A percentile compares a stretch with the other conserved stretches of the same genome.
Evolutionary conservation across 768 basidiomycete genomes (phyloP).

Genomic region (Phallus indusiatus): DNA sequence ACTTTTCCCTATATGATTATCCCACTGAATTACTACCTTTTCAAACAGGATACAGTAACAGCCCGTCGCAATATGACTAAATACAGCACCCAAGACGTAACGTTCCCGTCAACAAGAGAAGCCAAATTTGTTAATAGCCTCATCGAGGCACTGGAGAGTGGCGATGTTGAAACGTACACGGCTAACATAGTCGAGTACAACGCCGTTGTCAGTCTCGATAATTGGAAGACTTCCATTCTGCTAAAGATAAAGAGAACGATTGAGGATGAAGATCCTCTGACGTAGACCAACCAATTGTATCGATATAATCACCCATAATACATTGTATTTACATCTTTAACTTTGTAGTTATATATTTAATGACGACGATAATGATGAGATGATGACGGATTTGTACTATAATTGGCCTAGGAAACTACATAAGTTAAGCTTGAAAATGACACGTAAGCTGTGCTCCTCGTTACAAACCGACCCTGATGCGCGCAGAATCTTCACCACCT

Average conservation of each 20-base stretch:
- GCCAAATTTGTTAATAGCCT: conserved; percentile 77
- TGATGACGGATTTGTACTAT: background rate
- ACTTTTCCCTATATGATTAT: background rate
- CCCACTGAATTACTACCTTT: background rate
- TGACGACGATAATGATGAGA: background rate
- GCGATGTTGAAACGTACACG: conserved; percentile 67
- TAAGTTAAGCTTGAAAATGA: background rate
- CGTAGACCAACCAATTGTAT: conserved; percentile 10
- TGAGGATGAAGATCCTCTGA: conserved; percentile 39
- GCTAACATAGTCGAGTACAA: conserved; percentile 87
- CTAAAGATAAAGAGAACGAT: conserved; percentile 83
- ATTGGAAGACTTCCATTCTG: conserved; percentile 90
- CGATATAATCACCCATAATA: background rate
- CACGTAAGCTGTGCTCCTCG: background rate
- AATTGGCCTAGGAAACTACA: background rate
- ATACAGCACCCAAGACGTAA: conserved; percentile 74
- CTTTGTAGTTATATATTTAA: background rate
- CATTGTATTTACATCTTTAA: background rate
- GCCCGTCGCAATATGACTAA: conserved; percentile 69
- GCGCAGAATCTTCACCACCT: background rate
- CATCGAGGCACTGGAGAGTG: conserved; percentile 66
- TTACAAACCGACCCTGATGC: background rate
- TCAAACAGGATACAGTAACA: conserved; percentile 70
- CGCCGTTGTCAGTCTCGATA: conserved; percentile 85
- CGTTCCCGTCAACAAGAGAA: conserved; percentile 84